These are phyloP conservation scores for Ilex paraguariensis DNA, from an alignment of 305 asterid species.

Conservation along the genomic window DNA sequence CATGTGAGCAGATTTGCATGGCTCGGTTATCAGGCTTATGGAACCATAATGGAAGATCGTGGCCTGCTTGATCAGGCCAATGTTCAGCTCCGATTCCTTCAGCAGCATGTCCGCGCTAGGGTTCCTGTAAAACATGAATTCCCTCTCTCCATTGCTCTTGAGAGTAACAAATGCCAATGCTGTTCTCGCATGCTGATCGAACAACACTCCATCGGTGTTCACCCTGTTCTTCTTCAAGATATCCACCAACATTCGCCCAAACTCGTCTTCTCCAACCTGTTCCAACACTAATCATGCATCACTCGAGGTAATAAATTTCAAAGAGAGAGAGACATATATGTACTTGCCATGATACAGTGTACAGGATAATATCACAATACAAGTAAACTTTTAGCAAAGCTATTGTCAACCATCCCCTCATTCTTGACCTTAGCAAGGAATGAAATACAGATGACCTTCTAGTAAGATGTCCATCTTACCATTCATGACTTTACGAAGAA, in stretches of 20 bases:
- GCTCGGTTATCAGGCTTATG: conserved; percentile 35
- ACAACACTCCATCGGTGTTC: conserved; percentile 34
- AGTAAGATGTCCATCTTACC: too few species aligned
- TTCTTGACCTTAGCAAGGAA: too few species aligned
- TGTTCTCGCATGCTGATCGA: conserved; percentile 37
- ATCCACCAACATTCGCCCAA: conserved; percentile 40
- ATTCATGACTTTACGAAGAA: too few species aligned
- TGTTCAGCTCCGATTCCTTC: conserved; percentile 32
- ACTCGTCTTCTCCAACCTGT: conserved; percentile 45
- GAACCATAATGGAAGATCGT: conserved; percentile 39
- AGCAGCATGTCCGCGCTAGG: conserved; percentile 40
- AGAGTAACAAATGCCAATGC: conserved; percentile 45
- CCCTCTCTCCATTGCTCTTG: conserved; percentile 38
- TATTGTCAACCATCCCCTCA: too few species aligned
- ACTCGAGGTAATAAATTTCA: too few species aligned
- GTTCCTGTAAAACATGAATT: conserved; percentile 47
- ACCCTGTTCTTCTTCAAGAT: conserved; percentile 34
- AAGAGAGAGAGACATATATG: too few species aligned
- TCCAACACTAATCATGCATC: too few species aligned
- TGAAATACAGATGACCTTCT: too few species aligned
- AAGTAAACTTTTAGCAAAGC: too few species aligned
- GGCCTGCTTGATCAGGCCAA: conserved; percentile 20
- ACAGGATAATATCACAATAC: too few species aligned
- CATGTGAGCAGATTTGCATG: conserved; percentile 28
- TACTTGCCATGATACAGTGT: too few species aligned